These are phyloP conservation scores for Protomyces lactucae-debilis DNA, from an alignment of 1,139 yeast species.

Conservation along the genomic window DNA sequence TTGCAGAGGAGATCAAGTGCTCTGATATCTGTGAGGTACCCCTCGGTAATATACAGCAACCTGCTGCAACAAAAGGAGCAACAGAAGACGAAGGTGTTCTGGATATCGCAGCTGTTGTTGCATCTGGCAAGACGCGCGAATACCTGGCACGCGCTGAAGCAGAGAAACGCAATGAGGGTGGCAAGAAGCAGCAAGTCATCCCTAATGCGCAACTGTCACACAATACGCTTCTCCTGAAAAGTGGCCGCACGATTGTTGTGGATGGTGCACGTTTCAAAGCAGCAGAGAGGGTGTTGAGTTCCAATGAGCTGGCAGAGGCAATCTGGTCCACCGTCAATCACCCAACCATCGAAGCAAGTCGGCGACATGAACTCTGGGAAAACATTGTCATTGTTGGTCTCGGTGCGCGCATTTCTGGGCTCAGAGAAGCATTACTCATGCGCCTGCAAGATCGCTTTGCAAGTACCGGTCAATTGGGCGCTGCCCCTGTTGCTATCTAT, in stretches of 20 bases:
- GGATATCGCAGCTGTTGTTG: conserved; percentile 86
- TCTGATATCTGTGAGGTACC: conserved; percentile 76
- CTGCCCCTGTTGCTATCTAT: neutral
- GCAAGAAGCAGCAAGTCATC: conserved; percentile 36
- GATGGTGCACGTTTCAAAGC: conserved; percentile 91
- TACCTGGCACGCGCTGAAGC: conserved; percentile 56
- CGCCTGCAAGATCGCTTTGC: conserved; percentile 45
- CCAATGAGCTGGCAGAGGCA: conserved; percentile 40
- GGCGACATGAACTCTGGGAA: conserved; percentile 82
- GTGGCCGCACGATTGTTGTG: conserved; percentile 54
- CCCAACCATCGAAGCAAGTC: conserved; percentile 34
- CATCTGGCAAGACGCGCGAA: conserved; percentile 67
- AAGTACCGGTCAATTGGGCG: conserved; percentile 4
- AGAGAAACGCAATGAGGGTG: conserved; percentile 40
- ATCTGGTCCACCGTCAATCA: conserved; percentile 22
- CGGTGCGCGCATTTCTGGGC: conserved; percentile 68
- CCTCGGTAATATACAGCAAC: conserved; percentile 36
- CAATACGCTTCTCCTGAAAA: conserved; percentile 39
- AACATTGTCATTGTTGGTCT: conserved; percentile 75
- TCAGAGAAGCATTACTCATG: conserved; percentile 63
- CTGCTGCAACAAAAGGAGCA: conserved; percentile 40
- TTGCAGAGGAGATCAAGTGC: conserved; percentile 59
- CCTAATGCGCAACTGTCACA: conserved; percentile 43
- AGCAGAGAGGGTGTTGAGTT: conserved; percentile 50
- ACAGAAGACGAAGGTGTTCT: conserved; percentile 65